A percentile compares a stretch with the other conserved stretches of the same genome.
Evolutionary conservation across 192 early-diverging fungal genomes (phyloP).

Genomic region (Podila clonocystis): DNA sequence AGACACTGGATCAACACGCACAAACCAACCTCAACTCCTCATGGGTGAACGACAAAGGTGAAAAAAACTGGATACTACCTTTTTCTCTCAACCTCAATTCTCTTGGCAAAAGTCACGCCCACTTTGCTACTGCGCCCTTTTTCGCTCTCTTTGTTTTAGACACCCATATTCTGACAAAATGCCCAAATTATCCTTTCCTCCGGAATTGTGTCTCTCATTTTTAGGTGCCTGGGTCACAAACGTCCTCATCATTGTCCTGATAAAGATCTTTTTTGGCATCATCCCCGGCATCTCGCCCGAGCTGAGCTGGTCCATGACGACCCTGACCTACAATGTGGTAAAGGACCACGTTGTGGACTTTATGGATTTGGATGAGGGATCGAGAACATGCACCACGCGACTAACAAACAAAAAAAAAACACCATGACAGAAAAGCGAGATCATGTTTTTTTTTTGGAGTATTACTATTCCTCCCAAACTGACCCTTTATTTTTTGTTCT

Average conservation of each 20-base stretch:
- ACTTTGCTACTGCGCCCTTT: no score
- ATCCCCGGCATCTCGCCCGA: slow-evolving; percentile 95
- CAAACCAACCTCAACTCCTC: slow-evolving; percentile 66
- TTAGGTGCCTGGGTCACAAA: slow-evolving; percentile 95
- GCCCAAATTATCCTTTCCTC: no score
- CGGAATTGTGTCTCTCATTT: no score
- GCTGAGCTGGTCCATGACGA: slow-evolving; percentile 96
- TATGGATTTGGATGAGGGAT: not conserved
- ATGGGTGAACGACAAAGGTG: slow-evolving; percentile 71
- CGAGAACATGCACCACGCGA: not conserved
- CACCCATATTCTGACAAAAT: no score
- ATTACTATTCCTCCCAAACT: not conserved
- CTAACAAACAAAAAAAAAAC: no score
- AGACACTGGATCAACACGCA: slow-evolving; percentile 58
- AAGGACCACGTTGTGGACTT: slow-evolving; percentile 11
- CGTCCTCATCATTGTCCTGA: slow-evolving; percentile 77
- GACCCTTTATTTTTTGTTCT: not conserved
- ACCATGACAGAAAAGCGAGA: no score
- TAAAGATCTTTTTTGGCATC: slow-evolving; percentile 82
- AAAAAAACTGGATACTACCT: not conserved
- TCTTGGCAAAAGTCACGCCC: no score
- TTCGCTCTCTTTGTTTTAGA: no score
- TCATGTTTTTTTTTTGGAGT: no score
- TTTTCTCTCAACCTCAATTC: not conserved
- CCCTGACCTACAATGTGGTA: slow-evolving; percentile 90